Conservation (phyloP, 2,329 filamentous ascomycete genomes). For the Trichoderma sp. region DNA sequence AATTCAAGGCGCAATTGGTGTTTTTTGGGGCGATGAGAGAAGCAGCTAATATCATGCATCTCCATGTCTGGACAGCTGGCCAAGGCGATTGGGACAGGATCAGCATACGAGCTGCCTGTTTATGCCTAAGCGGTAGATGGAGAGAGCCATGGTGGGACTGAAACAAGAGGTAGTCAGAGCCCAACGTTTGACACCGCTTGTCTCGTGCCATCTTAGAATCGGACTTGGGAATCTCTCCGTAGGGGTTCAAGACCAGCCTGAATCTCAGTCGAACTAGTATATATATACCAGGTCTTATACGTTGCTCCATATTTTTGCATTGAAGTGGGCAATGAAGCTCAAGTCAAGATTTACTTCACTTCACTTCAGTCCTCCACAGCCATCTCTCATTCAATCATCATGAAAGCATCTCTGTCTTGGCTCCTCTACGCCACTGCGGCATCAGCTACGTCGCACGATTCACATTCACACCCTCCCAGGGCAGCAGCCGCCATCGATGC, state of each 20-base stretch:
- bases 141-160: neutral
- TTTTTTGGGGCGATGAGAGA: neutral
- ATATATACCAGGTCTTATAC: neutral
- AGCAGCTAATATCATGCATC: neutral
- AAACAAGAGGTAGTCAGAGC: neutral
- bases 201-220: neutral
- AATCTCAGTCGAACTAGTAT: neutral
- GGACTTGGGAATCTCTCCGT: neutral
- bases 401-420: constrained; percentile 6
- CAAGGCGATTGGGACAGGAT: neutral
- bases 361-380: neutral
- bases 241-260: neutral
- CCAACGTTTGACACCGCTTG: neutral
- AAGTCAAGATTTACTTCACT: neutral
- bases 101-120: constrained; percentile 2
- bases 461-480: neutral
- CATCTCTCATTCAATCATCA: neutral
- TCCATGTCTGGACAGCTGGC: neutral
- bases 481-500: neutral
- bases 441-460: neutral
- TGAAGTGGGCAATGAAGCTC: neutral
- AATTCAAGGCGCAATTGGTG: neutral
- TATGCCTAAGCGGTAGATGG: neutral
- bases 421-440: constrained; percentile 5
- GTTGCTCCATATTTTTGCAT: neutral